Conservation (phyloP, 805 yeast species). For the Zygotorulaspora danielsina region DNA sequence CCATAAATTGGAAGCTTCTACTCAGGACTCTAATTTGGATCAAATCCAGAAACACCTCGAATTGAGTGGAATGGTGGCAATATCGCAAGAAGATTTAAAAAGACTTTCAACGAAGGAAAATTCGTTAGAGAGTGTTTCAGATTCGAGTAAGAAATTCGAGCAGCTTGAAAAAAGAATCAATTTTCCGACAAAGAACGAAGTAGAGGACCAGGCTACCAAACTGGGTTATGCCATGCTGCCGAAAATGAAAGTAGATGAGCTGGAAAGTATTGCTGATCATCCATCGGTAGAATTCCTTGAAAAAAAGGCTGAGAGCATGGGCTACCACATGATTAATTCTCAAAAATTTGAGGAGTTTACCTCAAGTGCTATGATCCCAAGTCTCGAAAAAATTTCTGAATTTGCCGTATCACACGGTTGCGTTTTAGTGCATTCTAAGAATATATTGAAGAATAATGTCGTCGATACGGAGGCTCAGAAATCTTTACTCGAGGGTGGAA, state of each 20-base stretch:
- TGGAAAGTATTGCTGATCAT: slow-evolving; percentile 19
- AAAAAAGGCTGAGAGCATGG: slow-evolving; percentile 18
- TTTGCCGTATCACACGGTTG: slow-evolving; percentile 11
- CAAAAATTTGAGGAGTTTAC: slow-evolving; percentile 11
- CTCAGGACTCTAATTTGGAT: slow-evolving; percentile 16
- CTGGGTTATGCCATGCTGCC: slow-evolving; percentile 4
- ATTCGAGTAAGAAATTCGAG: neutral
- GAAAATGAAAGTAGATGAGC: slow-evolving; percentile 21
- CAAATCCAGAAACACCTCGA: slow-evolving; percentile 16
- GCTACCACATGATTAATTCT: slow-evolving; percentile 15
- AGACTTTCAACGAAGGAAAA: slow-evolving; percentile 2
- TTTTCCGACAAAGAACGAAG: slow-evolving; percentile 14
- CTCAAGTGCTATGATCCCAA: slow-evolving; percentile 11
- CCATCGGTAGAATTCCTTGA: slow-evolving; percentile 24
- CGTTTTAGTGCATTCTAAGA: slow-evolving; percentile 6
- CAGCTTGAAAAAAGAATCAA: neutral
- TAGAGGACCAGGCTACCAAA: slow-evolving; percentile 5
- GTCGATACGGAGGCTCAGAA: slow-evolving; percentile 1
- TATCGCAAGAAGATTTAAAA: slow-evolving; percentile 17
- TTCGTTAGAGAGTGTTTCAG: neutral
- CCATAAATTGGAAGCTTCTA: slow-evolving; percentile 2
- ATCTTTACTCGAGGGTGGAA: slow-evolving; percentile 3
- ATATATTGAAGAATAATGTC: neutral
- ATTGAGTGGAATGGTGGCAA: slow-evolving; percentile 10
- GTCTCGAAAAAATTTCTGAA: slow-evolving; percentile 17